These are phyloP conservation scores for Phytopythium delawarense DNA, from an alignment of 352 stramenopile genomes.

Conservation along the genomic window DNA sequence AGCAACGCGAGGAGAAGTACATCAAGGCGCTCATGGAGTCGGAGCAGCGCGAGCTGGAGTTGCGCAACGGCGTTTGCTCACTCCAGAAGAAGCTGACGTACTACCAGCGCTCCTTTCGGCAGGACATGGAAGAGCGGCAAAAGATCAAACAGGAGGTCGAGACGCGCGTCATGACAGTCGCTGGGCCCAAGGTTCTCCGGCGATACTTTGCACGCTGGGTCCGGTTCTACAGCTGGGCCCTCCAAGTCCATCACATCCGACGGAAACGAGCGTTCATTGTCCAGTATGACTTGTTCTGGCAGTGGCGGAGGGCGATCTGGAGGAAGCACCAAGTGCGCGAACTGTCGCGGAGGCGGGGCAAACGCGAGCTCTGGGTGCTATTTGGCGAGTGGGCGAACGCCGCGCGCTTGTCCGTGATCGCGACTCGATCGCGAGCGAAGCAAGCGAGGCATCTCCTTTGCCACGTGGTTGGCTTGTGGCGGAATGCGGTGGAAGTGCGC, in stretches of 20 bases:
- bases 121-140: conserved; percentile 41
- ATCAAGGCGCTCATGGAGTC: conserved; percentile 74
- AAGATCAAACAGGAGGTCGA: conserved; percentile 55
- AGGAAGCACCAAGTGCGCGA: conserved; percentile 34
- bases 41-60: conserved; percentile 66
- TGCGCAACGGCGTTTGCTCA: conserved; percentile 41
- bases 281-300: conserved; percentile 62
- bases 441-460: conserved; percentile 23
- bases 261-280: conserved; percentile 43
- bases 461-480: conserved; percentile 35
- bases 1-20: conserved; percentile 69
- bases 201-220: conserved; percentile 65
- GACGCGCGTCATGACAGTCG: conserved; percentile 31
- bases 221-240: conserved; percentile 41
- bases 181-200: conserved; percentile 44
- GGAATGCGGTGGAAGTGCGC: conserved; percentile 9
- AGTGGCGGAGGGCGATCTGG: conserved; percentile 52
- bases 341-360: conserved; percentile 19
- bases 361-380: conserved; percentile 20
- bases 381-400: conserved; percentile 58
- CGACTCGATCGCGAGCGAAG: conserved; percentile 22
- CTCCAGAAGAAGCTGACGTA: conserved; percentile 42
- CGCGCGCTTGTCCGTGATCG: conserved; percentile 50
- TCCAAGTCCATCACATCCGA: conserved; percentile 41
- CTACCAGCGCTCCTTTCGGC: conserved; percentile 32